Evolutionary conservation across 2,329 filamentous ascomycete genomes (phyloP), one percentile per base, ranked within the genome.

Genomic region (Parastagonospora avenae): DNA sequence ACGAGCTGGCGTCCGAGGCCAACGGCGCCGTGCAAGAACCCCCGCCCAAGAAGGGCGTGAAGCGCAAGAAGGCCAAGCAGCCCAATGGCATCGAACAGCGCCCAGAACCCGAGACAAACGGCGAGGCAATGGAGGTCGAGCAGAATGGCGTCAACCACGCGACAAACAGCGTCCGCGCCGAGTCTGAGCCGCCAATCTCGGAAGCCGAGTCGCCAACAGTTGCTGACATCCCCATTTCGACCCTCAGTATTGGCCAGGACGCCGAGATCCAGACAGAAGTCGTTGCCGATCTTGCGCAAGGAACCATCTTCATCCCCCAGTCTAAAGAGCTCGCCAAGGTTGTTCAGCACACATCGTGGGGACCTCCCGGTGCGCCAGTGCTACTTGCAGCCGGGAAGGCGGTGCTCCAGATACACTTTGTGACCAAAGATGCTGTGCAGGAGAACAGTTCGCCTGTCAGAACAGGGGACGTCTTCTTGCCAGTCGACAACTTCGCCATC

Each of bases 111-210:
- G 71, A 75, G 29, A 52, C 73, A 48, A 79, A 79, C 57, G 77
- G 76, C 50, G 76, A 80, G 54, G 73, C 70, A 46, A 79, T 80
- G 76, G 77, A 80, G 14, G 60, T 79, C 6, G 78, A 77, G 46
- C 66, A 65, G 12, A 72, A 71, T 35, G 71, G 69, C 33, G 48
- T 54, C 30, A 58, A 59, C 30, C 64, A 67, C 35, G 59, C 64
- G 11, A 54, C 64, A 11, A 67, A 67, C 60, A 64, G 60, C 50
- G 55, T 70, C 16, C 58, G 68, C 12, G 68, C 64, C 14, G 73
- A 74, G 37, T 74, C 72, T 6, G 71, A 74, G 43, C 59, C 68
- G 40, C 58, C 67, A 15, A 59, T 57, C 29, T 74, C 72, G 2
- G 73, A 76, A 28, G 66, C 62, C 11, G 74, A 75, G 38, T 75